Evolutionary conservation across 1,284 basidiomycete species (phyloP).

Genomic region (Heimioporus retisporus): DNA sequence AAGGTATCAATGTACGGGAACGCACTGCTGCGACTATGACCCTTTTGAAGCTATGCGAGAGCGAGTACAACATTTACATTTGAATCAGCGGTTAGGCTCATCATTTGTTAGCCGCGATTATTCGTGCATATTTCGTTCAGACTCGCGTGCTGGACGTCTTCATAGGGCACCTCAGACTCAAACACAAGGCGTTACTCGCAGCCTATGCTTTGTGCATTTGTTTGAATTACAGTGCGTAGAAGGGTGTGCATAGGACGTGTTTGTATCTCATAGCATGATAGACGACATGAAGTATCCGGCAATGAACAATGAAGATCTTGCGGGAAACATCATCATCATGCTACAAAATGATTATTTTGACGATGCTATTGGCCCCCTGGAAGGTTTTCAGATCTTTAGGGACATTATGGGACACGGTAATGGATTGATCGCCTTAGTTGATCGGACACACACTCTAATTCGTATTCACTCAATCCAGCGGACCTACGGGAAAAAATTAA

Average conservation of each 20-base stretch:
- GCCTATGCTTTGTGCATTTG: background rate
- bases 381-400: constrained; percentile 1
- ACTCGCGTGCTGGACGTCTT: background rate
- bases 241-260: background rate
- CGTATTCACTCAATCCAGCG: background rate
- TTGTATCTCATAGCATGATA: background rate
- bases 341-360: background rate
- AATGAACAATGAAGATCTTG: background rate
- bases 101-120: constrained; percentile 3
- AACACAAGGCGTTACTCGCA: no score
- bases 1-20: constrained; percentile 15
- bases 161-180: no score
- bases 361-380: background rate
- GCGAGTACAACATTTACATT: constrained; percentile 2
- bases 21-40: constrained; percentile 35
- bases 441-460: background rate
- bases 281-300: background rate
- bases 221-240: background rate
- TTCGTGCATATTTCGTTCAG: constrained; percentile 15
- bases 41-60: constrained; percentile 24
- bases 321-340: background rate
- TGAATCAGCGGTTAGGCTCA: constrained; percentile 1
- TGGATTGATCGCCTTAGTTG: background rate
- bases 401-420: background rate
- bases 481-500: background rate